Evolutionary conservation across 495 filamentous ascomycete genomes (phyloP).

Genomic region (Friedmanniomyces endolithicus): DNA sequence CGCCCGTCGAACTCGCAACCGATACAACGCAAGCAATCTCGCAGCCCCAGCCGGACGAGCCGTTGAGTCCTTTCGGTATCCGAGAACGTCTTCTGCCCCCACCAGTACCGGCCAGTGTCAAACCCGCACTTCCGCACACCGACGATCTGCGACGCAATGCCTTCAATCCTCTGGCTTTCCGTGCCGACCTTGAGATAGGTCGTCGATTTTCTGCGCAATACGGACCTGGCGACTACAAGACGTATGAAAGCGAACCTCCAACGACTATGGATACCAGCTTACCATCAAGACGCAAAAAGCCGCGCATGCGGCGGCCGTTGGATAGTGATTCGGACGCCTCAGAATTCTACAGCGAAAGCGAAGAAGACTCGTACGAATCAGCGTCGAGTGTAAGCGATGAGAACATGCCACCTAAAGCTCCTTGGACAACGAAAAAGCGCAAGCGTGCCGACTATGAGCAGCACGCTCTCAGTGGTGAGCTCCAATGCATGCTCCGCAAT

Average conservation of each 20-base stretch:
- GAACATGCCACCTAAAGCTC: slow-evolving; percentile 5
- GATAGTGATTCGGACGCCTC: not conserved
- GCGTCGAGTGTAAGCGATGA: slow-evolving; percentile 9
- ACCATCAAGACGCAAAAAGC: slow-evolving; percentile 5
- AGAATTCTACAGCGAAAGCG: slow-evolving; percentile 2
- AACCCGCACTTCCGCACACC: not conserved
- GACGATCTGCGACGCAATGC: not conserved
- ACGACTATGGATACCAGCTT: not conserved
- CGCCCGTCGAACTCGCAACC: not conserved
- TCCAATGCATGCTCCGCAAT: not conserved
- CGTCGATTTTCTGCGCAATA: not conserved
- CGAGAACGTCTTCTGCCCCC: slow-evolving; percentile 12
- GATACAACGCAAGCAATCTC: not conserved
- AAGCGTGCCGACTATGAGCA: slow-evolving; percentile 3
- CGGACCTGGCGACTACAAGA: not conserved
- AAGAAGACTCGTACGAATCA: slow-evolving; percentile 12
- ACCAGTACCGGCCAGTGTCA: slow-evolving; percentile 9
- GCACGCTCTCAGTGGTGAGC: not conserved
- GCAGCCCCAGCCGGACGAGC: not conserved
- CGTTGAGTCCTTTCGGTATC: slow-evolving; percentile 12
- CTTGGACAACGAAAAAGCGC: slow-evolving; percentile 14
- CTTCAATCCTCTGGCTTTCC: slow-evolving; percentile 7
- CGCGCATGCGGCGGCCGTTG: not conserved
- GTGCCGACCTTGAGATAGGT: slow-evolving; percentile 2
- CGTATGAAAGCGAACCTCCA: not conserved